Percentiles rank a stretch among this genome's conserved stretches.
These are phyloP conservation scores for Crepidotus sp. DNA, from an alignment of 1,284 basidiomycete species.

Conservation along the genomic window DNA sequence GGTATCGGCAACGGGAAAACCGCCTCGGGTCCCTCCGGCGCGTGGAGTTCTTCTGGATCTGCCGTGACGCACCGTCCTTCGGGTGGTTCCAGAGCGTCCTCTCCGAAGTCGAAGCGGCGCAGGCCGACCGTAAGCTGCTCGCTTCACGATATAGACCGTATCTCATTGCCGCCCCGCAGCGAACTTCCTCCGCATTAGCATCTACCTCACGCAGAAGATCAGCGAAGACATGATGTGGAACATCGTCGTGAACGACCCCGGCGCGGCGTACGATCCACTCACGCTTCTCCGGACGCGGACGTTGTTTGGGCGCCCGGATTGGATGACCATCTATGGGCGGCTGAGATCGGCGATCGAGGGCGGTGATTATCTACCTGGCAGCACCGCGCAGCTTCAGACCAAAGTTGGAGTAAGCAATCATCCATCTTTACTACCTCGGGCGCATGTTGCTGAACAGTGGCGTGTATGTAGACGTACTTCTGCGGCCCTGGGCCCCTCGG, in stretches of 20 bases:
- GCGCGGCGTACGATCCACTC: slow-evolving; percentile 73
- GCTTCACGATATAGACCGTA: no score
- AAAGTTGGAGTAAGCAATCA: slow-evolving; percentile 55
- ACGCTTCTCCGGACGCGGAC: slow-evolving; percentile 79
- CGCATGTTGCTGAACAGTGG: background rate
- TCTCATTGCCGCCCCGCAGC: slow-evolving; percentile 33
- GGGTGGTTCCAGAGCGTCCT: slow-evolving; percentile 88
- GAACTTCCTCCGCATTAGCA: slow-evolving; percentile 82
- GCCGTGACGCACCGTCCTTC: slow-evolving; percentile 78
- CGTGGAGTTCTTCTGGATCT: slow-evolving; percentile 90
- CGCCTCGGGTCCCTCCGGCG: slow-evolving; percentile 68
- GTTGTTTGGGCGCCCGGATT: slow-evolving; percentile 83
- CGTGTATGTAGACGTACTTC: slow-evolving; percentile 60
- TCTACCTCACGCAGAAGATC: slow-evolving; percentile 84
- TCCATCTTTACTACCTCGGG: background rate
- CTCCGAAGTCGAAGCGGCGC: slow-evolving; percentile 76
- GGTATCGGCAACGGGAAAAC: slow-evolving; percentile 78
- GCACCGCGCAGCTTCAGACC: slow-evolving; percentile 66
- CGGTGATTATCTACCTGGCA: slow-evolving; percentile 71
- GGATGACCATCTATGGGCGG: slow-evolving; percentile 67
- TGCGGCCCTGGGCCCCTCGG: slow-evolving; percentile 70
- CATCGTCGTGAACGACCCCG: slow-evolving; percentile 77
- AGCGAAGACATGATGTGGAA: slow-evolving; percentile 81
- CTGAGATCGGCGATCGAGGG: slow-evolving; percentile 66
- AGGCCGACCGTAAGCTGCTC: slow-evolving; percentile 63